These are phyloP conservation scores for Anisodus acutangulus DNA, from an alignment of 257 asterid genomes.

Conservation along the genomic window DNA sequence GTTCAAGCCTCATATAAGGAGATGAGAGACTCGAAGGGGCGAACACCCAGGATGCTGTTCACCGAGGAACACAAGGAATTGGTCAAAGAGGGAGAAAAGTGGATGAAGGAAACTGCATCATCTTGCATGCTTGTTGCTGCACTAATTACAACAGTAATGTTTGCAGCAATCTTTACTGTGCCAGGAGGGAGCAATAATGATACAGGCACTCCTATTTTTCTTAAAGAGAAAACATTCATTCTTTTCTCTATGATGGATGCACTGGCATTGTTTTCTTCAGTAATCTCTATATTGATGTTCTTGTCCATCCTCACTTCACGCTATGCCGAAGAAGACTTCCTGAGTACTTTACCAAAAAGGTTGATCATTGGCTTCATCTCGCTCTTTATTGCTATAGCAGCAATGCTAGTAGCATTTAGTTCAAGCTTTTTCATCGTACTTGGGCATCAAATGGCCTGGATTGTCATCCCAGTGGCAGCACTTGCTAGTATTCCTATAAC, in stretches of 20 bases:
- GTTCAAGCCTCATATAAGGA: conserved; percentile 40
- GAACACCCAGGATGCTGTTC: conserved; percentile 40
- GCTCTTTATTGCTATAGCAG: conserved; percentile 42
- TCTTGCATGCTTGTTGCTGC: conserved; percentile 50
- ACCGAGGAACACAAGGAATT: conserved; percentile 39
- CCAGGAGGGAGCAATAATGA: conserved; percentile 43
- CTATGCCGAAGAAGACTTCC: conserved; percentile 50
- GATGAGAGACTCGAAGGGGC: conserved; percentile 36
- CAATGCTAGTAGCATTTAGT: conserved; percentile 47
- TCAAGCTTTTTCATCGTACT: conserved; percentile 41
- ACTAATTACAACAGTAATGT: conserved; percentile 42
- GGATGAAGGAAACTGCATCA: conserved; percentile 49
- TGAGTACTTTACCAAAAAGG: conserved; percentile 40
- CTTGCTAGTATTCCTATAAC: conserved; percentile 42
- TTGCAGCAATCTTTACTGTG: conserved; percentile 47
- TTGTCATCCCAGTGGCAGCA: conserved; percentile 34
- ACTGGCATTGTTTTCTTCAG: conserved; percentile 40
- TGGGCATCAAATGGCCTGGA: conserved; percentile 36
- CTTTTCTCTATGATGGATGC: conserved; percentile 36
- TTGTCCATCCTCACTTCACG: conserved; percentile 48
- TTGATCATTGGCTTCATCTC: conserved; percentile 41
- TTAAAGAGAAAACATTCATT: conserved; percentile 36
- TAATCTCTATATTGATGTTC: conserved; percentile 45
- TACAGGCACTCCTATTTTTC: conserved; percentile 39
- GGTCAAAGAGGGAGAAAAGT: conserved; percentile 40